A percentile compares a stretch with the other conserved stretches of the same genome.
phyloP scores from a whole-genome alignment of 306 rosid species.

The Herpetospermum pedunculosum region DNA sequence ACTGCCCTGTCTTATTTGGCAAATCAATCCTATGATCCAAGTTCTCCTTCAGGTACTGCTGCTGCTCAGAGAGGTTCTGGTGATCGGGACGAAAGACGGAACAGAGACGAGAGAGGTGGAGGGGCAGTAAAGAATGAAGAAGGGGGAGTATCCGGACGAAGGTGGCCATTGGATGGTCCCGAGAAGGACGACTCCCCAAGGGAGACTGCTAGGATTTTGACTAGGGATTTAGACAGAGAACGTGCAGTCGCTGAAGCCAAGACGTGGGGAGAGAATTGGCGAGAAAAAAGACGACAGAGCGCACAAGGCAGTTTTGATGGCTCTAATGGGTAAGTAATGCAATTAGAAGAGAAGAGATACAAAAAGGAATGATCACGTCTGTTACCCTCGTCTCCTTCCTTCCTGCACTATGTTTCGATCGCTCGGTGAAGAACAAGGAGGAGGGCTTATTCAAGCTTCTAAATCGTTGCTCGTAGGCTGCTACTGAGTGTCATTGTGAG shows the following conservation, averaged over 20 bases:
- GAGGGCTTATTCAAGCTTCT: neutral
- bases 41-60: conserved; percentile 32
- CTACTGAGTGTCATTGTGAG: neutral
- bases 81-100: conserved; percentile 49
- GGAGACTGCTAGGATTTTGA: conserved; percentile 61
- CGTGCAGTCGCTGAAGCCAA: conserved; percentile 92
- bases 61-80: conserved; percentile 37
- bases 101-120: conserved; percentile 57
- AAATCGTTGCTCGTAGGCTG: neutral
- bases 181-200: conserved; percentile 82
- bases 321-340: conserved; percentile 24
- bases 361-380: neutral
- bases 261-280: conserved; percentile 93
- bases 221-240: conserved; percentile 68
- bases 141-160: conserved; percentile 60
- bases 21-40: conserved; percentile 66
- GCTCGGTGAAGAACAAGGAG: neutral
- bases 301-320: conserved; percentile 65
- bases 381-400: neutral
- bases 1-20: conserved; percentile 84
- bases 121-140: conserved; percentile 56
- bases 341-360: neutral
- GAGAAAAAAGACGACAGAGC: conserved; percentile 63
- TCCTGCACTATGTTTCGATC: neutral
- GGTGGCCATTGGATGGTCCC: conserved; percentile 71